A percentile compares a stretch with the other conserved stretches of the same genome.
Evolutionary conservation across 441 rosid genomes (phyloP).

Genomic region (Bruguiera hainesii): DNA sequence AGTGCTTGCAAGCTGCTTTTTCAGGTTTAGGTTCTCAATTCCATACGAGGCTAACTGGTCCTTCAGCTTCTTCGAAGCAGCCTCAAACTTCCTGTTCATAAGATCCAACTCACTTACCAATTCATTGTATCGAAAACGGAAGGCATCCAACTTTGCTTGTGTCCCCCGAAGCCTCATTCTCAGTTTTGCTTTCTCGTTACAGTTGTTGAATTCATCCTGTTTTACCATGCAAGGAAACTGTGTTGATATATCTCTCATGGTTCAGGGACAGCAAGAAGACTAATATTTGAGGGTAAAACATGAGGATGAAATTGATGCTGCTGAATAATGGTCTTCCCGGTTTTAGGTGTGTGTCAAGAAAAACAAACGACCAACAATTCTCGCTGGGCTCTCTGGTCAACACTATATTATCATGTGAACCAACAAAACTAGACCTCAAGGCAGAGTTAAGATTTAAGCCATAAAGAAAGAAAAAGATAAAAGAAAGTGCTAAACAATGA

Average conservation of each 20-base stretch:
- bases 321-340: too few relatives aligned
- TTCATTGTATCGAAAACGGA: slow-evolving; percentile 39
- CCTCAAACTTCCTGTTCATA: slow-evolving; percentile 54
- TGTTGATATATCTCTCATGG: neutral
- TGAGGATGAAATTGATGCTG: too few relatives aligned
- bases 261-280: neutral
- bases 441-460: too few relatives aligned
- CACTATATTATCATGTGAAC: too few relatives aligned
- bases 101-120: slow-evolving; percentile 30
- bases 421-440: too few relatives aligned
- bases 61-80: slow-evolving; percentile 62
- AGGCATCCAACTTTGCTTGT: slow-evolving; percentile 68
- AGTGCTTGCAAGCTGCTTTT: slow-evolving; percentile 49
- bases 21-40: slow-evolving; percentile 46
- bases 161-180: slow-evolving; percentile 76
- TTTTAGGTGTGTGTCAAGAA: too few relatives aligned
- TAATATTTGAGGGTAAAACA: neutral
- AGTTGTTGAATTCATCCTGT: slow-evolving; percentile 48
- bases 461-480: too few relatives aligned
- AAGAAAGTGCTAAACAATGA: too few relatives aligned
- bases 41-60: slow-evolving; percentile 50
- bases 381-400: too few relatives aligned
- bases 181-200: slow-evolving; percentile 64
- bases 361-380: too few relatives aligned
- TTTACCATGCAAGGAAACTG: slow-evolving; percentile 4